Base-by-base conservation (phyloP, 495 filamentous ascomycete species). In the Delitschia confertaspora region DNA sequence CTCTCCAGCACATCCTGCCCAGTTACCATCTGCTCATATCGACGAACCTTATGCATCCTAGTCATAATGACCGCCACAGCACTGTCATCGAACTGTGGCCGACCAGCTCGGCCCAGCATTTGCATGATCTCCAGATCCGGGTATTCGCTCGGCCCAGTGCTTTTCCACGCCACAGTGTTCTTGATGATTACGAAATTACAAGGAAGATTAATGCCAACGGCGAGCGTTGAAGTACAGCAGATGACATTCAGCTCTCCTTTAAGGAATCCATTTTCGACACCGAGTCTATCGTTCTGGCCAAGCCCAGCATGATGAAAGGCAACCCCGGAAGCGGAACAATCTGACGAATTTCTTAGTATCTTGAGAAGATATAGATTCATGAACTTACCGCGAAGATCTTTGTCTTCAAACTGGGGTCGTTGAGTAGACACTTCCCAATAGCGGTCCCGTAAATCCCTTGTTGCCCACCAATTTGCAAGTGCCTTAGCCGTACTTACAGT, bases 81-180 rank as follows among this genome's bases (percentile, higher is more conserved):
- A 51, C 68, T 86, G 34, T 83, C 71, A 47, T 94, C 91, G 50
- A 93, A 98, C 61, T 98, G 91, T 2, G 91, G 91, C 3, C 91
- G 72, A 0, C 91, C 91, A 25, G 91, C 89, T 36, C 91, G 80
- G 17, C 91, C 91, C 21, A 96, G 73, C 91, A 98, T 98, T 59
- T 98, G 91, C 85, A 94, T 95, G 47, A 98, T 75, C 52, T 98
- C 91, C 13, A 98, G 67, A 58, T 95, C 88, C 0, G 84, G 78
- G 51, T 91, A 94, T 59, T 98, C 88, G 38, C 79, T 73, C 14
- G 74, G 60, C 42, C 73, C 63, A 17, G n/a, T 20, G 36, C 81
- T 75, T 29, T 75, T 70, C 62, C 78, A 98, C 3, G 74, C 69
- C 16, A 82, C 74, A 0, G 89, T 95, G 21, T 87, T 87, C 60